Base-by-base conservation (phyloP, 129 eudicot species). In the Ambrosia trifida region DNA sequence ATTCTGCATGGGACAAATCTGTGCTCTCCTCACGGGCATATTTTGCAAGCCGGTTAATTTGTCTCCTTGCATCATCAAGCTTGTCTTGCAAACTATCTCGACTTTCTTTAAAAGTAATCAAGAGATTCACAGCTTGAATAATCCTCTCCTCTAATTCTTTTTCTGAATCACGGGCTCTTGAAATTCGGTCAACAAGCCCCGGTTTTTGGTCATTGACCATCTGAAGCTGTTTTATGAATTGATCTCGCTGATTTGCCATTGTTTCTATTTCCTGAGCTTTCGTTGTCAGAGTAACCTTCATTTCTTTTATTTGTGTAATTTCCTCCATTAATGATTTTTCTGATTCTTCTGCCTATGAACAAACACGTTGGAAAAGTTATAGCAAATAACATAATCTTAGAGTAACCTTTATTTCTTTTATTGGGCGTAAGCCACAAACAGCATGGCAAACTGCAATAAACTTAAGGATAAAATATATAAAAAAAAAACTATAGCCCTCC, bases 121-220 rank as follows among this genome's bases (percentile, higher is more conserved):
- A 78, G 51, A 93, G 88, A 49, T 93, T 66, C 56, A 83, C 96
- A 16, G 96, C 96, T 83, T 88, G 91, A 76, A 89, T 71, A 19
- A 89, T 85, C 81, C 85, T 93, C 54, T 83, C 96, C 79, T 87
- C 96, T 18, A 93, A 76, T 81, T 93, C 95, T 64, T 74, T 78
- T 81, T 84, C 88, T 35, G 72, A 9, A 47, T 40, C 53, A 54
- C 54, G 58, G 35, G 88, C 74, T 62, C 79, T 82, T 65, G 83
- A 67, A 54, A 87, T 66, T 57, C 54, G 91, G 69, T 75, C 80
- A 57, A 80, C 84, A 20, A 93, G 85, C 50, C 36, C 78, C 46
- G 83, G 86, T 24, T 58, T 85, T 61, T 87, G 81, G 60, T 76
- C 75, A 58, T 65, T 75, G 76, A 82, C 70, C 68, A 72, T 71